Percentiles rank a stretch among this genome's conserved stretches.
These are phyloP conservation scores for Penicillium dipodomyicola DNA, from an alignment of 495 filamentous ascomycete genomes.

Conservation along the genomic window DNA sequence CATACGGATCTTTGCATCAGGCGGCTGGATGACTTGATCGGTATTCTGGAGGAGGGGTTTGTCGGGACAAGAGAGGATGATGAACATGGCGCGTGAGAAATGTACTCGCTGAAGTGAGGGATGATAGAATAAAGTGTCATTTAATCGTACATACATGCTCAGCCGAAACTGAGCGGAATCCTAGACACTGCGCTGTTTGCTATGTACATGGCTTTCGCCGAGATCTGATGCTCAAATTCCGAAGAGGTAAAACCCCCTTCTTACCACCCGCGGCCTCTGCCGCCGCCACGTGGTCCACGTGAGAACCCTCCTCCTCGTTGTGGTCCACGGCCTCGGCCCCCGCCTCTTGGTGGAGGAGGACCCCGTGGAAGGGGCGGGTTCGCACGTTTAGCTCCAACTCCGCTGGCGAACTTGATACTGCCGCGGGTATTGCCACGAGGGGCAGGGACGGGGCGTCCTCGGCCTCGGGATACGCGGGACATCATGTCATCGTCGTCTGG, in stretches of 20 bases:
- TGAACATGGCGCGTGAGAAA: constrained; percentile 7
- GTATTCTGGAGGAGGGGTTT: constrained; percentile 67
- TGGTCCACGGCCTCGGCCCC: constrained; percentile 4
- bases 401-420: constrained; percentile 3
- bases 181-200: background rate
- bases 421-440: constrained; percentile 4
- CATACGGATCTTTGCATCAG: constrained; percentile 72
- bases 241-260: too few relatives aligned
- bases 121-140: background rate
- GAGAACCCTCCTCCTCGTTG: constrained; percentile 6
- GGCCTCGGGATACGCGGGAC: constrained; percentile 10
- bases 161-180: background rate
- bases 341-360: constrained; percentile 3
- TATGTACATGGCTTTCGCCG: constrained; percentile 3
- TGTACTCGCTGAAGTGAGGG: background rate
- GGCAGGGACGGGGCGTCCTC: constrained; percentile 5
- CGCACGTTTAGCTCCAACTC: background rate
- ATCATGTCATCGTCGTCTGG: constrained; percentile 34
- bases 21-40: constrained; percentile 68
- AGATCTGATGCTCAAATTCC: background rate
- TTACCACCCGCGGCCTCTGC: constrained; percentile 5
- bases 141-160: constrained; percentile 1
- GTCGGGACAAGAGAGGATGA: constrained; percentile 30
- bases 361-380: background rate
- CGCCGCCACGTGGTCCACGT: constrained; percentile 8